Evolutionary conservation across 176 grass and related monocot species (phyloP).

Genomic region (Phoenix roebelenii): DNA sequence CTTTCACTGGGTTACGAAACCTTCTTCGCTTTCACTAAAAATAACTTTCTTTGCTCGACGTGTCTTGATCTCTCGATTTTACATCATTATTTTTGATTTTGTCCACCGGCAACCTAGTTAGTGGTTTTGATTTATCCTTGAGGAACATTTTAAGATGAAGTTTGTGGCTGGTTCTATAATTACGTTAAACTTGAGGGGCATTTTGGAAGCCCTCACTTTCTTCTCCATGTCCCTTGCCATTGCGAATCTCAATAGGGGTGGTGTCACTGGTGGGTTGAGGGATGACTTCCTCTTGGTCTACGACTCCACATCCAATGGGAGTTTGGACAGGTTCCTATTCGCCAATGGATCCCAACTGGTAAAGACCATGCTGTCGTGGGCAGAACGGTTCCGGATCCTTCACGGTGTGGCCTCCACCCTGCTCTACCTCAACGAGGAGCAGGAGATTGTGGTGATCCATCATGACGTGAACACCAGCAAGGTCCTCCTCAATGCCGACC

Average conservation of each 20-base stretch:
- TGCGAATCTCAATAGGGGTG: slow-evolving; percentile 23
- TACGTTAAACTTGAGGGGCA: too few species aligned
- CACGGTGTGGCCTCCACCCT: slow-evolving; percentile 57
- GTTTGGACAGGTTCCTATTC: slow-evolving; percentile 64
- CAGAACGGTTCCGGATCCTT: slow-evolving; percentile 23
- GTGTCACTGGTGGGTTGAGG: slow-evolving; percentile 45
- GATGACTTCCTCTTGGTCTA: slow-evolving; percentile 64
- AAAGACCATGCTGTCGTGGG: slow-evolving; percentile 41
- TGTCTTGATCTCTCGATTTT: too few species aligned
- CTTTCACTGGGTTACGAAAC: too few species aligned
- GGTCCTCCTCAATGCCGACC: slow-evolving; percentile 54
- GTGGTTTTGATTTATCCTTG: too few species aligned
- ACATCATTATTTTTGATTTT: too few species aligned
- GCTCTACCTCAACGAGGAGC: slow-evolving; percentile 76
- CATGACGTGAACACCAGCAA: slow-evolving; percentile 88
- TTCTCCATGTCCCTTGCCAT: too few species aligned
- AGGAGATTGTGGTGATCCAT: slow-evolving; percentile 73
- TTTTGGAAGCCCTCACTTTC: too few species aligned
- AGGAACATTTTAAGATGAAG: too few species aligned
- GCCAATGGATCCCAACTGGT: slow-evolving; percentile 1
- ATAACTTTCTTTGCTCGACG: too few species aligned
- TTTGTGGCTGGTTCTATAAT: too few species aligned
- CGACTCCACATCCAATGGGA: slow-evolving; percentile 79
- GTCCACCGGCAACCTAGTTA: too few species aligned
- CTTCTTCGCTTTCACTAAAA: too few species aligned